Evolutionary conservation across 352 stramenopile genomes (phyloP).

Genomic region (Phytopythium mirpurense): DNA sequence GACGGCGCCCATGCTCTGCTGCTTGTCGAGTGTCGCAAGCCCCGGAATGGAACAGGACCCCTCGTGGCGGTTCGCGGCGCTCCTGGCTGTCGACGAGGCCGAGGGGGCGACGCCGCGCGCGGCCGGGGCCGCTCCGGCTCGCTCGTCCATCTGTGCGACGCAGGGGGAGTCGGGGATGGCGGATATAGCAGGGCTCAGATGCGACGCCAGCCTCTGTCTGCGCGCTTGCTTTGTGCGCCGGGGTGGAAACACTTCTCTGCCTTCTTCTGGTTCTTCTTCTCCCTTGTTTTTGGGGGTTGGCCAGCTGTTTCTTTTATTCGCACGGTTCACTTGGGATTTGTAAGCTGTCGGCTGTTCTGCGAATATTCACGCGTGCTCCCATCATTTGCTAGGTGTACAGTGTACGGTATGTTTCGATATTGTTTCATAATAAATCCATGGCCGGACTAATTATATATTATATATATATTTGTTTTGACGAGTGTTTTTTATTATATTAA

Average conservation of each 20-base stretch:
- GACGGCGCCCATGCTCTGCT: slow-evolving; percentile 1
- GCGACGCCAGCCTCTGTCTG: no score
- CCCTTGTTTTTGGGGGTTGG: background rate
- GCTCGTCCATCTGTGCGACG: background rate
- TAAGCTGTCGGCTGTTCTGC: background rate
- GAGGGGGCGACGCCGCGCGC: background rate
- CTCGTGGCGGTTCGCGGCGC: no score
- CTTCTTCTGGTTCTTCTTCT: background rate
- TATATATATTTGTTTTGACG: no score
- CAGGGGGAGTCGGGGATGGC: no score
- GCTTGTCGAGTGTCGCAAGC: background rate
- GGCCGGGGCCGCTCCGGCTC: background rate
- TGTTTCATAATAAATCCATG: no score
- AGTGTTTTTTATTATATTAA: no score
- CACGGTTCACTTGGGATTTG: background rate
- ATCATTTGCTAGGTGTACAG: slow-evolving; percentile 1
- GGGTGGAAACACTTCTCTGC: background rate
- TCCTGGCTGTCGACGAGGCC: background rate
- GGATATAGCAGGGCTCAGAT: no score
- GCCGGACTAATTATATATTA: no score
- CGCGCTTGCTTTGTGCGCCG: background rate
- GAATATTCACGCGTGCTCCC: background rate
- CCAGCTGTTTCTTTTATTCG: background rate
- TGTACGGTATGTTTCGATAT: no score
- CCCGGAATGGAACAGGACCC: no score